Evolutionary conservation across 2,329 filamentous ascomycete genomes (phyloP), one percentile per base, ranked within the genome.

Genomic region (Mollisia scopiformis): DNA sequence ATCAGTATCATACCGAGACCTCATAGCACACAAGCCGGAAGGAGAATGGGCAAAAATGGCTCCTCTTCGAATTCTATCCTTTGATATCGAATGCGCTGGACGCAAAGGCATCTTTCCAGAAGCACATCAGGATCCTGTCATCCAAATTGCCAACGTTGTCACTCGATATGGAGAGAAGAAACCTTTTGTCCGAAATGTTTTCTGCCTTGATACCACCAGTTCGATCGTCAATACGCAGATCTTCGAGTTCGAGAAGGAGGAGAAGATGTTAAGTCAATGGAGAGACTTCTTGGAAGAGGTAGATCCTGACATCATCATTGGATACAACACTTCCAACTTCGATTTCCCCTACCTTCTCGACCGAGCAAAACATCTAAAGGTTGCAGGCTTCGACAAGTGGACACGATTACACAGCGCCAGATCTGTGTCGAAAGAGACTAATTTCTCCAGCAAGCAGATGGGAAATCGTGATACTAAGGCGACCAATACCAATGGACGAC

Each of bases 31-130:
- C 75, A 87, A 91, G 52, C 88, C 93, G 2, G 90, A 95, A 67
- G 94, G 93, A 19, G 93, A 98, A 73, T 99, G 94, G 93, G 92
- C 92, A 28, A 99, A 97, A 78, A 97, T 98, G 88, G 95, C 96
- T 0, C 95, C 95, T 0, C 81, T 99, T 3, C 88, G 95, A 63
- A 90, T 97, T 50, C 78, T 99, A 49, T 98, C 95, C 4, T 98
- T 99, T 72, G 95, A 99, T 85, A 99, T 99, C 69, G 95, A 99
- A 76, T 99, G 95, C 76, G 95, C 95, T 69, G 95, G 95, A 55
- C 90, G 96, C 69, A 98, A 99, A 77, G 95, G 95, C 66, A 90
- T 99, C 72, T 99, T 99, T 72, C 95, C 96, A 0, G 95, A 99
- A 75, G 88, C 96, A 10, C 88, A 94, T 62, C 79, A 92, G 21